These are phyloP conservation scores for Zygosaccharomyces pseudobailii DNA, from an alignment of 1,139 yeast species.

Conservation along the genomic window DNA sequence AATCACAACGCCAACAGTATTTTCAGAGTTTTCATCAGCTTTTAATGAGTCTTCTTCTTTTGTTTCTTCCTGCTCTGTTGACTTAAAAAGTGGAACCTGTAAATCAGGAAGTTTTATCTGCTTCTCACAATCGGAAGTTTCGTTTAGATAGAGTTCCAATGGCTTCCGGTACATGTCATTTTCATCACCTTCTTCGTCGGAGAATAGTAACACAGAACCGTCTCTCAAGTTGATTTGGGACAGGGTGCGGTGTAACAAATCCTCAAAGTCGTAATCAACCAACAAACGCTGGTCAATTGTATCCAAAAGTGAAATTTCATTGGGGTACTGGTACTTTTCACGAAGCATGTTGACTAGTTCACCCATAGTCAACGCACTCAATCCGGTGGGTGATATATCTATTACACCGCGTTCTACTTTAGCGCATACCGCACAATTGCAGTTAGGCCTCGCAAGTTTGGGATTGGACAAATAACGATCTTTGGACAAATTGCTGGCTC, in stretches of 20 bases:
- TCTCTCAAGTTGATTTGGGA: constrained; percentile 50
- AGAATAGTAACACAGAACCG: constrained; percentile 61
- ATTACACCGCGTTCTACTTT: constrained; percentile 48
- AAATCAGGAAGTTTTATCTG: constrained; percentile 30
- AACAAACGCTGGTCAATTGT: constrained; percentile 57
- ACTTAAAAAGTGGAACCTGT: constrained; percentile 34
- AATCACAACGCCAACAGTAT: constrained; percentile 10
- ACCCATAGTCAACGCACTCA: constrained; percentile 32
- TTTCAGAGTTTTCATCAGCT: background rate
- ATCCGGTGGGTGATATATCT: constrained; percentile 31
- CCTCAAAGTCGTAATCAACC: constrained; percentile 87
- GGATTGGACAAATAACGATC: constrained; percentile 63
- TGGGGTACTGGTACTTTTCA: constrained; percentile 51
- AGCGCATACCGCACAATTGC: constrained; percentile 70
- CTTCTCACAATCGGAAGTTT: constrained; percentile 16
- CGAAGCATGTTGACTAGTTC: constrained; percentile 46
- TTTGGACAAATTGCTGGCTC: constrained; percentile 46
- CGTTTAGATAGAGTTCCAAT: constrained; percentile 59
- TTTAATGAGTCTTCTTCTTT: constrained; percentile 24
- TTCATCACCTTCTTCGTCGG: constrained; percentile 49
- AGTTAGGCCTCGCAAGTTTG: constrained; percentile 54
- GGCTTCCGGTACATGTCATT: constrained; percentile 57
- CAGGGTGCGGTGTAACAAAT: constrained; percentile 52
- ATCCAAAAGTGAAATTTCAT: constrained; percentile 62
- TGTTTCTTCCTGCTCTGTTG: constrained; percentile 8